Percentiles rank a stretch among this genome's conserved stretches.
Conservation (phyloP, 805 yeast species). For the Sugiyamaella americana region DNA sequence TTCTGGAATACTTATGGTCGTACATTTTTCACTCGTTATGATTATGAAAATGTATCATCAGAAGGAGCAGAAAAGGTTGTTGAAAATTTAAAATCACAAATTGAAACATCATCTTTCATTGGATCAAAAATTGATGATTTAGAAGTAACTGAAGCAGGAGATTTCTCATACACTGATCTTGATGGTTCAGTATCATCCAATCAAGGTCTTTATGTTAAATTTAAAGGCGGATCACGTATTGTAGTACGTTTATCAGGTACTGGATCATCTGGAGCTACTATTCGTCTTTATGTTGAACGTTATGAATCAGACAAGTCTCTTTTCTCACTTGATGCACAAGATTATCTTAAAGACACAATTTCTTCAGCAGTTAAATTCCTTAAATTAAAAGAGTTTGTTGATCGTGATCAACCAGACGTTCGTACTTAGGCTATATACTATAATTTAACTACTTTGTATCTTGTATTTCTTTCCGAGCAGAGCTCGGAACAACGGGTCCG, state of each 20-base stretch:
- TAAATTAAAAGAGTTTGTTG: constrained; percentile 64
- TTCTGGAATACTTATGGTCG: constrained; percentile 94
- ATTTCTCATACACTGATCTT: constrained; percentile 87
- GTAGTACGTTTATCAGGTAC: constrained; percentile 93
- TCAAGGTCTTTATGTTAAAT: constrained; percentile 84
- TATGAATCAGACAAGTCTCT: constrained; percentile 56
- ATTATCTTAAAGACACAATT: constrained; percentile 60
- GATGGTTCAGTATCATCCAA: constrained; percentile 85
- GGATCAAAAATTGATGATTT: constrained; percentile 44
- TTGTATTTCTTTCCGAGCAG: too few relatives aligned
- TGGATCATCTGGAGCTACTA: constrained; percentile 96
- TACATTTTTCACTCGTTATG: constrained; percentile 95
- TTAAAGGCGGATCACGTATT: constrained; percentile 75
- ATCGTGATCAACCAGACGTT: constrained; percentile 84
- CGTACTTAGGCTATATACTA: constrained; percentile 4
- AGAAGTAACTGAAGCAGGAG: constrained; percentile 68
- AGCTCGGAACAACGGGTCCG: too few relatives aligned
- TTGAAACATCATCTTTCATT: constrained; percentile 38
- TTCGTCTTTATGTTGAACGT: constrained; percentile 84
- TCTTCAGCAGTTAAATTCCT: constrained; percentile 58
- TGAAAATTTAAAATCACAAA: constrained; percentile 39
- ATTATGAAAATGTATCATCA: constrained; percentile 74
- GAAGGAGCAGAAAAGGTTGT: constrained; percentile 73
- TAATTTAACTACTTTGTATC: not conserved
- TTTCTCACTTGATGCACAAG: constrained; percentile 51